Base-by-base conservation (phyloP, 2,329 filamentous ascomycete species). In the Tolypocladium cylindrosporum region DNA sequence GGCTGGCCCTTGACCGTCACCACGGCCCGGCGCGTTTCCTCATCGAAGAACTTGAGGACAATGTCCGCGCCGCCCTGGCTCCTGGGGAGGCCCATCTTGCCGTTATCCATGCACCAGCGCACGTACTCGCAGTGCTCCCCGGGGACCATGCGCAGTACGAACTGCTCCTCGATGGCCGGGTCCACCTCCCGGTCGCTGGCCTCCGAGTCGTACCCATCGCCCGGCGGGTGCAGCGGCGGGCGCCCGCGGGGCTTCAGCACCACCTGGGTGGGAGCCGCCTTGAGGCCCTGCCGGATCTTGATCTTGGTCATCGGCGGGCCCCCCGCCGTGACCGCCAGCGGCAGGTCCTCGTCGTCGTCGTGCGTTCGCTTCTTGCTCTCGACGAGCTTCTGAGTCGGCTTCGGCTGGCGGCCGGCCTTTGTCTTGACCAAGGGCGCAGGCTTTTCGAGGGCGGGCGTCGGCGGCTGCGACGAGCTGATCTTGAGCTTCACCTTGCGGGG, bases 201-300 rank as follows among this genome's bases (percentile, higher is more conserved):
- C 72, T 97, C 94, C 3, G 92, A 97, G 70, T 99, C 94, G 73
- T 97, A 99, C 9, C 93, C 94, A 58, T 96, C 91, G 55, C 94
- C 94, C 1, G 84, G 82, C 6, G 86, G 85, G 62, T 90, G 83
- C 39, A 82, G 77, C 8, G 89, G 87, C 1, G 83, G 79, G 61
- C 85, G 82, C n/a, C 87, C 87, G 64, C 86, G 84, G 54, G 84
- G 77, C 66, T 85, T 87, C 58, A 90, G 69, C 52, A 76, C 72
- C 24, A 77, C 60, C 54, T 75, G 71, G 50, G 72, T 74, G 58
- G 60, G 69, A 57, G 63, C 69, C 54, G 65, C 62, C 57, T 78
- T 71, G 24, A 72, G 66, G 27, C 72, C 76, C 52, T 68, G 67
- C 48, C 73, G 71, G 53, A 83, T 75, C 68, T 81, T 85, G 58